Evolutionary conservation across 73 alveolate genomes (phyloP), one percentile per base, ranked within the genome.

Genomic region (Strombidium stylifer): DNA sequence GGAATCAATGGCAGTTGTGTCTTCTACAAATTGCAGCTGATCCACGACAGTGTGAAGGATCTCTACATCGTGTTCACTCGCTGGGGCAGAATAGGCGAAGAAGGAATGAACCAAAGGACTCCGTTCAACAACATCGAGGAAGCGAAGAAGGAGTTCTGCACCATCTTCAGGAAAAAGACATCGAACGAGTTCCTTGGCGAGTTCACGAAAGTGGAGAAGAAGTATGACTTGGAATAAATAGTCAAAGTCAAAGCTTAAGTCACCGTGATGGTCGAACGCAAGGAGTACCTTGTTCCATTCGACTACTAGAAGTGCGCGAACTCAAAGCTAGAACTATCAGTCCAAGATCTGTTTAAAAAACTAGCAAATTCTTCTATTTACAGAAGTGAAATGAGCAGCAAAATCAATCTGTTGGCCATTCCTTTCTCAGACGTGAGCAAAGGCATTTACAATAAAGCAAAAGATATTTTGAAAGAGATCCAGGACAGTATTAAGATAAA

Each of bases 41-140:
- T 92, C 19, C 89, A 85, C 62, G 99, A 94, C 64, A 82, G 69
- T 55, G 89, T 91, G 21, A 81, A 94, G 71, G 93, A 94, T 68
- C 85, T 91, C 69, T 82, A 80, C 60, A 86, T 94, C 1, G 81
- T 94, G 11, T 84, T 93, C 25, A 94, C 99, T 11, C 83, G 96
- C 76, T 94, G 97, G 97, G 99, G 99, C 1, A 65, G 98, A 52
- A 92, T 94, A 21, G 99, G 99, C 2, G 96, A 90, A 64, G 87
- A 65, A 50, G 99, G 99, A 19, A 95, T 94, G 7, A 80, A 81
- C 72, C 86, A 94, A 81, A 73, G 90, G 50, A 89, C 98, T 2
- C 99, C 99, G 0, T 94, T 92, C 62, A 70, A 72, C 46, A 55
- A 70, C 30, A 67, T 66, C 67, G 91, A 89, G 1, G 98, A 89